Evolutionary conservation across 2,329 filamentous ascomycete genomes (phyloP), one percentile per base, ranked within the genome.

Genomic region (Orbilia javanica): DNA sequence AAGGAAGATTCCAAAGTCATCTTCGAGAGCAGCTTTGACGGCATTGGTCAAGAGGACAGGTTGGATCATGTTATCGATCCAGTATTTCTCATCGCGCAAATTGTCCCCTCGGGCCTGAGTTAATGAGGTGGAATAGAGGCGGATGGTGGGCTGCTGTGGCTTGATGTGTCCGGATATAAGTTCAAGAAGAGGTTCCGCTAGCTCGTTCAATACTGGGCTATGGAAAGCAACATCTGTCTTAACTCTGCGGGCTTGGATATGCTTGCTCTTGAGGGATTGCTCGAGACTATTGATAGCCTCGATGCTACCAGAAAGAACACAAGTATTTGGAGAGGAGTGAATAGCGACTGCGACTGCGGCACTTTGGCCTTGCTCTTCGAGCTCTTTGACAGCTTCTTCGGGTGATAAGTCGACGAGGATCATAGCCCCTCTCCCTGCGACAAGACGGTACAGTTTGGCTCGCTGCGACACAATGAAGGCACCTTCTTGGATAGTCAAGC

Each of bases 201-300:
- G 82, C 18, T 69, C 68, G 11, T 82, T 72, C 6, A 86, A 81
- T 77, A 84, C 82, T 5, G 84, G 84, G 46, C 82, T 84, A 71
- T 86, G 85, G 67, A 86, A 86, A 1, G 84, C 83, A 46, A 86
- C 82, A 50, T 86, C 84, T 0, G 84, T 84, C 36, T 84, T 82
- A 7, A 86, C 84, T 11, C 78, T 80, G 75, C 84, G 82, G 0
- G 81, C 80, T 68, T 83, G 84, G 53, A 85, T 71, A 3, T 80
- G 79, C 8, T 82, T 81, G 1, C 39, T 52, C 50, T 83, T 80
- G 13, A 82, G 74, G 4, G 25, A 62, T 4, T 64, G 44, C 1
- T 78, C 29, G 22, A 81, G 82, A 31, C 80, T 76, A 10, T 82
- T 79, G n/a, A 83, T 68, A 1, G 82, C 80, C 20, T 79, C 76